Conservation (phyloP, 2,329 filamentous ascomycete species). For the Penicillium brevicompactum region DNA sequence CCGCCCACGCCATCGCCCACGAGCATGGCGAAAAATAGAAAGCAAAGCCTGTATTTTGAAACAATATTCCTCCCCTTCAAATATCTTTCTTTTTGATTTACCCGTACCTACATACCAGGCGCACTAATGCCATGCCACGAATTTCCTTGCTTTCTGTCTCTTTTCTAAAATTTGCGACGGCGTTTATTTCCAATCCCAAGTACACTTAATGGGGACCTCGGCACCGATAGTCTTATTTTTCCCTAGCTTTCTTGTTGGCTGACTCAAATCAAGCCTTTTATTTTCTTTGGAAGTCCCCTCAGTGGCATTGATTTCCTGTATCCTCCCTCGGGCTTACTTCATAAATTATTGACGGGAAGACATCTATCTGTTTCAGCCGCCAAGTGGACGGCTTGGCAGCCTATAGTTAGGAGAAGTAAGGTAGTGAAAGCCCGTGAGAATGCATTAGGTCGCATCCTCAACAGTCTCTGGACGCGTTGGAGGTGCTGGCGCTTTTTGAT, state of each 20-base stretch:
- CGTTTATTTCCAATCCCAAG: constrained; percentile 7
- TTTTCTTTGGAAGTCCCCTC: background rate
- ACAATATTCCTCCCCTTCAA: constrained; percentile 8
- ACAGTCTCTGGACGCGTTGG: too few species aligned
- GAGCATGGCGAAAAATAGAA: constrained; percentile 14
- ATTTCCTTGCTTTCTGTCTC: constrained; percentile 18
- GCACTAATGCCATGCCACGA: constrained; percentile 22
- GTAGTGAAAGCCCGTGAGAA: too few species aligned
- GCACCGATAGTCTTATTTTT: constrained; percentile 1
- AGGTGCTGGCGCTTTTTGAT: too few species aligned
- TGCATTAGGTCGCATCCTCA: too few species aligned
- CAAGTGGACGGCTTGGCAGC: background rate
- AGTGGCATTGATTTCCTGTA: background rate
- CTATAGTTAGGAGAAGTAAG: background rate
- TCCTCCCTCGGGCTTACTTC: background rate
- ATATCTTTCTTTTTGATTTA: constrained; percentile 3
- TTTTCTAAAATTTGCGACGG: constrained; percentile 13
- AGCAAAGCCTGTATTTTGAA: constrained; percentile 1
- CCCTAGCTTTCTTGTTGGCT: background rate
- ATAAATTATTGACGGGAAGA: background rate
- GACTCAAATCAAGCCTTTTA: background rate
- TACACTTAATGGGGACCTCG: constrained; percentile 12
- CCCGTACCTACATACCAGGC: constrained; percentile 10
- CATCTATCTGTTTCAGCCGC: too few species aligned
- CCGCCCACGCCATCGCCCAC: constrained; percentile 7